phyloP scores from a whole-genome alignment of 176 grass and related monocot species.

The Aegilops bicornis region DNA sequence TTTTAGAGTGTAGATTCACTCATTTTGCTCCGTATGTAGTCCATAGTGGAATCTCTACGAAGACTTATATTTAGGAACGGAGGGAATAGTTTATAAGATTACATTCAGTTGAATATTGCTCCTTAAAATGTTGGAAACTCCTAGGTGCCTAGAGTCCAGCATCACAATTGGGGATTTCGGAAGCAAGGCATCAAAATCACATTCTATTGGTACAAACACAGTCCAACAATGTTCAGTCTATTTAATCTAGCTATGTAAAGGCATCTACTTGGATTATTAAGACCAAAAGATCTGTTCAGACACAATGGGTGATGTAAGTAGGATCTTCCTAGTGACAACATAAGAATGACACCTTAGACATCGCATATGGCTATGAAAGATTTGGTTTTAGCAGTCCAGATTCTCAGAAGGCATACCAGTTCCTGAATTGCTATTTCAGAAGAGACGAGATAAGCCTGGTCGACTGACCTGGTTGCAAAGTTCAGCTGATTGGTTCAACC shows the following conservation, averaged over 20 bases:
- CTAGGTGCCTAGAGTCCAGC: neutral
- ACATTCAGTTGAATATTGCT: neutral
- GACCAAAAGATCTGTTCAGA: neutral
- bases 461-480: neutral
- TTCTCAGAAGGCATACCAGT: neutral
- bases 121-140: constrained; percentile 10
- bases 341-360: constrained; percentile 6
- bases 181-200: neutral
- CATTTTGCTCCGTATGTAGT: no score
- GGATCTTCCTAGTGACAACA: neutral
- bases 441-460: neutral
- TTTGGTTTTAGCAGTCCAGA: neutral
- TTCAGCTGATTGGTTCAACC: neutral
- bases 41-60: no score
- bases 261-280: constrained; percentile 9
- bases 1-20: no score
- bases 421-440: neutral
- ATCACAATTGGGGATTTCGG: neutral
- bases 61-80: no score
- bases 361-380: neutral
- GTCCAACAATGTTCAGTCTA: neutral
- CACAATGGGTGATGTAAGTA: neutral
- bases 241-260: neutral
- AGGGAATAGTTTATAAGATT: constrained; percentile 11
- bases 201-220: neutral